Conservation (phyloP, 345 rosid genomes). For the Erysimum cheiranthoides region DNA sequence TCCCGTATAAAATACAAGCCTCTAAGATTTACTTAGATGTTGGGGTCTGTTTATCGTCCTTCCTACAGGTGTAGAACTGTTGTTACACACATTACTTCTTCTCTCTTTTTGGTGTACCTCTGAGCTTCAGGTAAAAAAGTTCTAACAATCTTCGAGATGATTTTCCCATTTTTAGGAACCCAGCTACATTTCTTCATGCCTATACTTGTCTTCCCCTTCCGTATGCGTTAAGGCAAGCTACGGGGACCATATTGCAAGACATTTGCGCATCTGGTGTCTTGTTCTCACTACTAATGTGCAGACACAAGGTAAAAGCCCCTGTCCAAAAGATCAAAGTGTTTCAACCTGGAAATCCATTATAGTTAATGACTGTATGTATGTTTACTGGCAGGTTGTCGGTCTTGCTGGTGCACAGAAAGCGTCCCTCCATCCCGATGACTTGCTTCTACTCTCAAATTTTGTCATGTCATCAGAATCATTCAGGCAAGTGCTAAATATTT, state of each 20-base stretch:
- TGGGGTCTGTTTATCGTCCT: slow-evolving; percentile 26
- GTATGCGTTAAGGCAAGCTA: slow-evolving; percentile 78
- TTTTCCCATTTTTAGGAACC: slow-evolving; percentile 63
- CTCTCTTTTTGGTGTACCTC: slow-evolving; percentile 3
- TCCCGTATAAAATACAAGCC: not conserved
- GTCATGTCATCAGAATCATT: slow-evolving; percentile 94
- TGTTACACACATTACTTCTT: slow-evolving; percentile 1
- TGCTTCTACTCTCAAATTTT: slow-evolving; percentile 90
- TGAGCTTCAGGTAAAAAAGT: not conserved
- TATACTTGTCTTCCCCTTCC: slow-evolving; percentile 97
- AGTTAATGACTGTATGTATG: slow-evolving; percentile 21
- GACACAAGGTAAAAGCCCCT: slow-evolving; percentile 63
- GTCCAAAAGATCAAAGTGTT: not conserved
- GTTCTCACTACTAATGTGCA: slow-evolving; percentile 86
- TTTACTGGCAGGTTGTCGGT: slow-evolving; percentile 76
- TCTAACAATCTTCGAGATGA: slow-evolving; percentile 25
- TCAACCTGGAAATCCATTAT: not conserved
- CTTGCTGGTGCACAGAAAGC: slow-evolving; percentile 98
- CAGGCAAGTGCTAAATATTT: slow-evolving; percentile 57
- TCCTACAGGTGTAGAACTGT: not conserved
- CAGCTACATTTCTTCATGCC: slow-evolving; percentile 95
- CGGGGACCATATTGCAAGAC: slow-evolving; percentile 90
- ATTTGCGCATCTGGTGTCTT: slow-evolving; percentile 87
- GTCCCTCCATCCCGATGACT: slow-evolving; percentile 96
- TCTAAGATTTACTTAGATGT: slow-evolving; percentile 1